These are phyloP conservation scores for Leccinellum rugosiceps DNA, from an alignment of 768 basidiomycete species.

Conservation along the genomic window DNA sequence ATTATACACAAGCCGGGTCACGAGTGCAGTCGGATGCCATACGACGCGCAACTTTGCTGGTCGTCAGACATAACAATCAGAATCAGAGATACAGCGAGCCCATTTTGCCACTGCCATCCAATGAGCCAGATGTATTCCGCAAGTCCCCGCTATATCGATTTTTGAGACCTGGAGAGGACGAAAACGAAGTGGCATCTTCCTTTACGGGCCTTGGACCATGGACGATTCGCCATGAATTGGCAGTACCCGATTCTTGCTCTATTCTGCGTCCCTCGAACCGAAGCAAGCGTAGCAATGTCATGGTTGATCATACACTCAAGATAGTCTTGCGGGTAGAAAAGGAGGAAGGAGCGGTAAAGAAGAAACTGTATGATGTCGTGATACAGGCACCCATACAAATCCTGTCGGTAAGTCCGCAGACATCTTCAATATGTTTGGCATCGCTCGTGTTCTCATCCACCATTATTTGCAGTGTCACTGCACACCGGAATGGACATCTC, in stretches of 20 bases:
- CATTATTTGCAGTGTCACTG: conserved; percentile 61
- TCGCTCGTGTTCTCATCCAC: not conserved
- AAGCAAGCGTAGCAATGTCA: conserved; percentile 54
- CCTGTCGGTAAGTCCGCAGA: conserved; percentile 62
- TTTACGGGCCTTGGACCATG: conserved; percentile 86
- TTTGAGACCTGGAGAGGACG: conserved; percentile 45
- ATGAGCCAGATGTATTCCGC: conserved; percentile 58
- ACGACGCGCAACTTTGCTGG: conserved; percentile 57
- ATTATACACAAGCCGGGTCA: conserved; percentile 66
- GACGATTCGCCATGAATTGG: conserved; percentile 67
- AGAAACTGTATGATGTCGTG: conserved; percentile 84
- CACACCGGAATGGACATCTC: conserved; percentile 72
- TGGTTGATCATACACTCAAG: conserved; percentile 75
- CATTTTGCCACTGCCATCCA: conserved; percentile 76
- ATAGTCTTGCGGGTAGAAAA: conserved; percentile 79
- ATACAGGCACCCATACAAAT: conserved; percentile 84
- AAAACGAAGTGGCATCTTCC: conserved; percentile 54
- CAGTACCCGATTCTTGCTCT: conserved; percentile 62
- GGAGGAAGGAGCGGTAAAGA: conserved; percentile 65
- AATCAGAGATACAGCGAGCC: conserved; percentile 51
- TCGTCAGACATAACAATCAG: conserved; percentile 42
- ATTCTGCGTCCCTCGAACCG: conserved; percentile 75
- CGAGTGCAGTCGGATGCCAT: conserved; percentile 69
- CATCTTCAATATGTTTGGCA: not conserved
- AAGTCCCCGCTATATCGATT: conserved; percentile 64